Conservation (phyloP, 495 filamentous ascomycete species). For the Glonium stellatum region DNA sequence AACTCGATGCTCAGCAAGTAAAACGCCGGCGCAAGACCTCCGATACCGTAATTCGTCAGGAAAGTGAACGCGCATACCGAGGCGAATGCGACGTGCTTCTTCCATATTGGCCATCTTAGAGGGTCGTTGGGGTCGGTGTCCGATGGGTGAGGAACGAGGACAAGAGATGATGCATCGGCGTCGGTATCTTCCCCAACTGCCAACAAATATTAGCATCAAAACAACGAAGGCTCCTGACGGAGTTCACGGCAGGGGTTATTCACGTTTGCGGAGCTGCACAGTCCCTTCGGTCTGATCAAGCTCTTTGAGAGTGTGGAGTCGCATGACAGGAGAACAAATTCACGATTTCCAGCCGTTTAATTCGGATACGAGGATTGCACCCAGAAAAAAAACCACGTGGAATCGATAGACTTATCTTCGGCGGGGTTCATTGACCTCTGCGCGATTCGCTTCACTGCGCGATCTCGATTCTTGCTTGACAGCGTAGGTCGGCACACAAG, state of each 20-base stretch:
- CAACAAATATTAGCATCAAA: neutral
- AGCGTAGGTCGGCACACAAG: neutral
- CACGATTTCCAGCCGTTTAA: neutral
- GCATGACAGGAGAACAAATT: slow-evolving; percentile 8
- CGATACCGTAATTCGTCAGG: slow-evolving; percentile 34
- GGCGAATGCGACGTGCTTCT: slow-evolving; percentile 33
- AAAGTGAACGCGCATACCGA: slow-evolving; percentile 30
- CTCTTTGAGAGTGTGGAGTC: slow-evolving; percentile 28
- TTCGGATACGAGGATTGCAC: slow-evolving; percentile 17
- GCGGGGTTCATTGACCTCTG: slow-evolving; percentile 14
- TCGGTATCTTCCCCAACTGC: neutral
- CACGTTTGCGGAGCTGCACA: slow-evolving; percentile 29
- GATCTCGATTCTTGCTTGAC: too few species aligned
- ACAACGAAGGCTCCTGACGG: neutral
- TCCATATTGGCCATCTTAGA: slow-evolving; percentile 34
- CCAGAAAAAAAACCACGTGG: slow-evolving; percentile 22
- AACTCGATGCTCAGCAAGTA: slow-evolving; percentile 30
- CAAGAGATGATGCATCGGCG: neutral
- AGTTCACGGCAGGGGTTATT: neutral
- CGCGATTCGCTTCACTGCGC: too few species aligned
- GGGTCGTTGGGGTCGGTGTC: slow-evolving; percentile 29
- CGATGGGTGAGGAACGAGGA: slow-evolving; percentile 28
- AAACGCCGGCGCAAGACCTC: slow-evolving; percentile 35
- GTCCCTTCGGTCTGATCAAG: slow-evolving; percentile 35
- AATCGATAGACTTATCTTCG: slow-evolving; percentile 4